Evolutionary conservation across 129 eudicot species (phyloP).

Genomic region (Lonicera japonica): DNA sequence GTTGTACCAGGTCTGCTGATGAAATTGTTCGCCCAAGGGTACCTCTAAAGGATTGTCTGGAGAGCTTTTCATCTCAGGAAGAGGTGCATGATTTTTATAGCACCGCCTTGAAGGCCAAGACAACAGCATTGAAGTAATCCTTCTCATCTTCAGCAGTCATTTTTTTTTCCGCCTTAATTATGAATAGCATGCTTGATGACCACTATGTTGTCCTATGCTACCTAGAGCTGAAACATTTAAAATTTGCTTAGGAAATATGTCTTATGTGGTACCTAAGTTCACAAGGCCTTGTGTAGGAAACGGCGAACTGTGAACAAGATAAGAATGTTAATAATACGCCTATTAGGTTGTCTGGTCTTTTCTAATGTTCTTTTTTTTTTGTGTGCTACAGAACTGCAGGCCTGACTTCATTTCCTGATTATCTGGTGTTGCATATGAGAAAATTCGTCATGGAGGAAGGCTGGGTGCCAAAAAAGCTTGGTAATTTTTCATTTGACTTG

Average conservation of each 20-base stretch:
- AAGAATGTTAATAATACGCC: background rate
- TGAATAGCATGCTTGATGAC: too few species aligned
- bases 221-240: too few species aligned
- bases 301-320: background rate
- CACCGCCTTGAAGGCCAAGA: constrained; percentile 68
- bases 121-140: constrained; percentile 81
- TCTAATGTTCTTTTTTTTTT: background rate
- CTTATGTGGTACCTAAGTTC: background rate
- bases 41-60: constrained; percentile 68
- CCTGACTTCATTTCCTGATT: constrained; percentile 90
- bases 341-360: background rate
- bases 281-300: background rate
- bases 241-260: background rate
- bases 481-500: constrained; percentile 26
- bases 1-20: constrained; percentile 44
- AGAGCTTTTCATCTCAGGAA: constrained; percentile 69
- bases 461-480: constrained; percentile 98
- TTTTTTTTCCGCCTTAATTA: background rate
- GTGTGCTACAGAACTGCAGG: constrained; percentile 64
- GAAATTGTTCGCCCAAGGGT: constrained; percentile 96
- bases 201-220: too few species aligned
- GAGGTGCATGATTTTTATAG: constrained; percentile 92
- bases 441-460: constrained; percentile 96
- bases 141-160: background rate
- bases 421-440: constrained; percentile 94